These are phyloP conservation scores for Selenicereus undatus DNA, from an alignment of 148 eudicot genomes.

Conservation along the genomic window DNA sequence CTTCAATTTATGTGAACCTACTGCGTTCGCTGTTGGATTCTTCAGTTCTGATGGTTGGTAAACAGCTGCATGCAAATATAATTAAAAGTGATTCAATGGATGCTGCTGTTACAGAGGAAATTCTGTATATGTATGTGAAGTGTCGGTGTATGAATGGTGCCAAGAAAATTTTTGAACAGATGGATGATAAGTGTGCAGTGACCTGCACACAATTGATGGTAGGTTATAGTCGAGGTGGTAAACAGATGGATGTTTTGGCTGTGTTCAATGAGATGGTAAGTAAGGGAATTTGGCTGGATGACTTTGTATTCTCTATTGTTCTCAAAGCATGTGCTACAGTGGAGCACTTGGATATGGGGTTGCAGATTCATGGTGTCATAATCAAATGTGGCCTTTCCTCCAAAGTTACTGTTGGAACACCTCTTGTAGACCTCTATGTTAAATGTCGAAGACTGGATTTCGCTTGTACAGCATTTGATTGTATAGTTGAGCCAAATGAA, in stretches of 20 bases:
- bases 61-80: background rate
- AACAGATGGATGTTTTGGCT: background rate
- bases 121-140: slow-evolving; percentile 4
- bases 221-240: slow-evolving; percentile 4
- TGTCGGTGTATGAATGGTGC: slow-evolving; percentile 2
- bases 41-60: background rate
- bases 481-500: background rate
- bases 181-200: slow-evolving; percentile 2
- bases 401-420: background rate
- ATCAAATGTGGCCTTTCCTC: slow-evolving; percentile 1
- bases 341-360: background rate
- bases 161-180: background rate
- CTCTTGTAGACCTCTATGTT: slow-evolving; percentile 5
- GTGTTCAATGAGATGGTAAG: background rate
- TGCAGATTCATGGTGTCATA: slow-evolving; percentile 3
- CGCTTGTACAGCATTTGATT: background rate
- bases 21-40: background rate
- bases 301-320: slow-evolving; percentile 4
- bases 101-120: background rate
- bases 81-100: background rate
- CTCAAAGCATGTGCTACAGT: background rate
- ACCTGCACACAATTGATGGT: slow-evolving; percentile 6
- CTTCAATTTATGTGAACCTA: slow-evolving; percentile 1
- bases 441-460: slow-evolving; percentile 1
- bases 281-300: background rate